A percentile compares a stretch with the other conserved stretches of the same genome.
These are phyloP conservation scores for Parasarocladium wereldwijsianum DNA, from an alignment of 2,329 filamentous ascomycete species.

Conservation along the genomic window DNA sequence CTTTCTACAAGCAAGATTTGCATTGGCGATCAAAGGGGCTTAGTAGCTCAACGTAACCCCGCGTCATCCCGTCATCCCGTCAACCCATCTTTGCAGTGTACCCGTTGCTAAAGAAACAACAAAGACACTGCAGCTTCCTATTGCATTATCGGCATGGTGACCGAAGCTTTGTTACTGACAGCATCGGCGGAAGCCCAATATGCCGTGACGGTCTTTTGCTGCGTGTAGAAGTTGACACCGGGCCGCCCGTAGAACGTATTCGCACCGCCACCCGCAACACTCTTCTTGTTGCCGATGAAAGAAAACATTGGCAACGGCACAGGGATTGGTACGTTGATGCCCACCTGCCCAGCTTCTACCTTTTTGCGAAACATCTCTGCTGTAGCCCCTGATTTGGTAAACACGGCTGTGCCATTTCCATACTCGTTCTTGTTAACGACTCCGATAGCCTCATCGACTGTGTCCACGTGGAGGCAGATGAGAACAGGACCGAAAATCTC, in stretches of 20 bases:
- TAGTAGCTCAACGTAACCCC: no score
- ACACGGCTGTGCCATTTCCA: conserved; percentile 64
- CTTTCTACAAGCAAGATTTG: no score
- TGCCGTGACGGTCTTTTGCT: conserved; percentile 82
- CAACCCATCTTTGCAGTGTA: no score
- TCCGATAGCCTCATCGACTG: conserved; percentile 56
- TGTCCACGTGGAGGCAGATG: conserved; percentile 56
- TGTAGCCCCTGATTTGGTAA: conserved; percentile 55
- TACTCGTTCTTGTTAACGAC: conserved; percentile 68
- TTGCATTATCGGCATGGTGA: conserved; percentile 56
- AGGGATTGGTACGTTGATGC: conserved; percentile 64
- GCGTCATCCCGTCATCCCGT: no score
- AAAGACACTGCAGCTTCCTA: no score
- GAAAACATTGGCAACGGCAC: conserved; percentile 48
- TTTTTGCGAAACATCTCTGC: conserved; percentile 56
- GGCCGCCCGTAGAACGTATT: conserved; percentile 83
- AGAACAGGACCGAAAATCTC: conserved; percentile 69
- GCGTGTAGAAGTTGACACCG: conserved; percentile 77
- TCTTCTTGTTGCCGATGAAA: conserved; percentile 62
- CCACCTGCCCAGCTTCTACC: conserved; percentile 64
- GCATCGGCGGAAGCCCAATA: conserved; percentile 50
- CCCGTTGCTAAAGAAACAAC: no score
- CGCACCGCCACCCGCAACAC: conserved; percentile 71
- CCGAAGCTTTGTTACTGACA: conserved; percentile 59
- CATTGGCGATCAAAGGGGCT: no score